Evolutionary conservation across 179 eudicot genomes (phyloP).

Genomic region (Beta lomatogona): DNA sequence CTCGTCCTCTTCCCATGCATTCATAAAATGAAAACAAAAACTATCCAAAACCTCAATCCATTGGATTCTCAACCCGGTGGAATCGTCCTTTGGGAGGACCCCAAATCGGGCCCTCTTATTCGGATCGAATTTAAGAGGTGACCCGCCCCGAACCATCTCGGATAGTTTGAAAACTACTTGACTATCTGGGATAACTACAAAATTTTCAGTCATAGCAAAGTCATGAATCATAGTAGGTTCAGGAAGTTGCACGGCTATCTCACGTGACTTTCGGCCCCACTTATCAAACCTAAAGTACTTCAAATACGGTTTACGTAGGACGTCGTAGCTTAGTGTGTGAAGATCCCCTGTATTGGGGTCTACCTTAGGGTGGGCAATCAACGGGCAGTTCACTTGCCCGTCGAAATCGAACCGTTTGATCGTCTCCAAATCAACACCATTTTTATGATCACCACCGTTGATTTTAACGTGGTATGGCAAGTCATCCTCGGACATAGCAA

Average conservation of each 20-base stretch:
- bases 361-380: slow-evolving; percentile 34
- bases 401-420: slow-evolving; percentile 47
- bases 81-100: slow-evolving; percentile 16
- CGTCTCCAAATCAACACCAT: slow-evolving; percentile 47
- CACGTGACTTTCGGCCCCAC: slow-evolving; percentile 25
- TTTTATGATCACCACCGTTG: slow-evolving; percentile 18
- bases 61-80: neutral
- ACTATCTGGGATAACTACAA: slow-evolving; percentile 24
- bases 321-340: slow-evolving; percentile 28
- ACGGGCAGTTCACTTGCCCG: slow-evolving; percentile 31
- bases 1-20: slow-evolving; percentile 33
- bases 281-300: slow-evolving; percentile 26
- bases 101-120: slow-evolving; percentile 26
- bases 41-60: slow-evolving; percentile 25
- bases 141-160: slow-evolving; percentile 24
- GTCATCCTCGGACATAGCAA: slow-evolving; percentile 73
- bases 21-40: slow-evolving; percentile 31
- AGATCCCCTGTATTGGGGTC: slow-evolving; percentile 32
- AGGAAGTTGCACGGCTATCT: slow-evolving; percentile 16
- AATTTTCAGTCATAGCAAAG: slow-evolving; percentile 31
- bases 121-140: slow-evolving; percentile 20
- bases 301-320: slow-evolving; percentile 22
- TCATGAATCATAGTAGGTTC: slow-evolving; percentile 32
- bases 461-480: slow-evolving; percentile 54
- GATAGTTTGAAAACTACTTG: slow-evolving; percentile 31